Evolutionary conservation across 257 asterid genomes (phyloP).

Genomic region (Primulina tabacum): DNA sequence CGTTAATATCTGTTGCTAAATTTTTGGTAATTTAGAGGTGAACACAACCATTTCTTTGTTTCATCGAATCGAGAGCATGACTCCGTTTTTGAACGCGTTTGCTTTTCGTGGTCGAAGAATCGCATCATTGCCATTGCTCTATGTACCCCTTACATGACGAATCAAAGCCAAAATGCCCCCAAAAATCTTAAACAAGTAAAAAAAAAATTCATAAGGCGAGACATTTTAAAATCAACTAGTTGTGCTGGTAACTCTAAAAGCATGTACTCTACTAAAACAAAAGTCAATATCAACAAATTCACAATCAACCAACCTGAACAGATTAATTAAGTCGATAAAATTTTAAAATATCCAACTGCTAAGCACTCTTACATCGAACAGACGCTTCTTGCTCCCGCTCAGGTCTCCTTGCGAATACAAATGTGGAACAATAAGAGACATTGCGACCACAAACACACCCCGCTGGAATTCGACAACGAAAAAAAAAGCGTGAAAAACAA

Average conservation of each 20-base stretch:
- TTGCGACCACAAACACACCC: slow-evolving; percentile 33
- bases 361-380: slow-evolving; percentile 34
- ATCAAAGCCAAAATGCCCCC: not conserved
- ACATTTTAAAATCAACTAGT: not conserved
- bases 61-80: too few species aligned
- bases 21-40: too few species aligned
- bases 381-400: slow-evolving; percentile 60
- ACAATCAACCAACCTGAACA: not conserved
- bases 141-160: not conserved
- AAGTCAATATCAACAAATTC: not conserved
- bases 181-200: not conserved
- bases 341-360: not conserved
- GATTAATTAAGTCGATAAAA: too few species aligned
- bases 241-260: not conserved
- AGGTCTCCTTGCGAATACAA: slow-evolving; percentile 52
- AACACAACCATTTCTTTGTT: too few species aligned
- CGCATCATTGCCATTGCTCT: too few species aligned
- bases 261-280: not conserved
- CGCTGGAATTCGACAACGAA: slow-evolving; percentile 31
- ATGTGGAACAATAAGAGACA: slow-evolving; percentile 25
- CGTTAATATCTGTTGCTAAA: too few species aligned
- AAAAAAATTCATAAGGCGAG: not conserved
- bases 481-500: not conserved
- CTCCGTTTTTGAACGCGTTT: too few species aligned
- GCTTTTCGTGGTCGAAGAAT: too few species aligned